A percentile compares a stretch with the other conserved stretches of the same genome.
Evolutionary conservation across 73 alveolate species (phyloP).

Genomic region (Symbiodinium natans): DNA sequence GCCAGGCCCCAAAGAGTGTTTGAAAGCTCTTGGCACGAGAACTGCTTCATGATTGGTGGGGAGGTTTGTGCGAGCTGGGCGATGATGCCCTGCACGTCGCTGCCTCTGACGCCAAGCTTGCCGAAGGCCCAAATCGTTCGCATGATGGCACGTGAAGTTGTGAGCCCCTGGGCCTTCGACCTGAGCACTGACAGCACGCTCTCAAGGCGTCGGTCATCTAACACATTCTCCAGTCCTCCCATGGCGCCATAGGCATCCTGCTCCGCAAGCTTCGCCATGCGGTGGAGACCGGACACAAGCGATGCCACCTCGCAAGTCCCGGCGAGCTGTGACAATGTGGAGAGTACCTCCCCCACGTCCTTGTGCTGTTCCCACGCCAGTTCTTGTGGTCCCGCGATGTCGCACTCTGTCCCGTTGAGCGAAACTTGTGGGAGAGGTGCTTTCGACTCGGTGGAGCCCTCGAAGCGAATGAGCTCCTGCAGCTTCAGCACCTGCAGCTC

Average conservation of each 20-base stretch:
- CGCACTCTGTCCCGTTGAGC: too few relatives aligned
- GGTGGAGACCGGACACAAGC: background rate
- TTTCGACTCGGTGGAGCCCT: too few relatives aligned
- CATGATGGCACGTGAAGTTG: background rate
- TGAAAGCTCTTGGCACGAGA: slow-evolving; percentile 33
- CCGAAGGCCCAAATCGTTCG: slow-evolving; percentile 43
- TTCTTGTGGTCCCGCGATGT: too few relatives aligned
- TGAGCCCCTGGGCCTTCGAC: background rate
- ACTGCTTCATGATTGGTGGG: background rate
- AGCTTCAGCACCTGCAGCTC: too few relatives aligned
- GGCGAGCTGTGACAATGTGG: too few relatives aligned
- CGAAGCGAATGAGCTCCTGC: too few relatives aligned
- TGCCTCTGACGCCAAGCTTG: slow-evolving; percentile 20
- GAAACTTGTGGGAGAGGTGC: too few relatives aligned
- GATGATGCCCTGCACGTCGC: slow-evolving; percentile 51
- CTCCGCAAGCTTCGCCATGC: background rate
- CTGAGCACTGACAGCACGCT: background rate
- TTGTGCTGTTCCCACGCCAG: too few relatives aligned
- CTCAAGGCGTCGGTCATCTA: background rate
- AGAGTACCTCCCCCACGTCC: too few relatives aligned
- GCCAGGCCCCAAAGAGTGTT: slow-evolving; percentile 78
- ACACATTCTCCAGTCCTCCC: background rate
- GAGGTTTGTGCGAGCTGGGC: background rate
- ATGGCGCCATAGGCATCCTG: background rate
- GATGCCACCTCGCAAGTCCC: too few relatives aligned